Evolutionary conservation across 2,329 filamentous ascomycete species (phyloP).

Genomic region (Colletotrichum shisoi): DNA sequence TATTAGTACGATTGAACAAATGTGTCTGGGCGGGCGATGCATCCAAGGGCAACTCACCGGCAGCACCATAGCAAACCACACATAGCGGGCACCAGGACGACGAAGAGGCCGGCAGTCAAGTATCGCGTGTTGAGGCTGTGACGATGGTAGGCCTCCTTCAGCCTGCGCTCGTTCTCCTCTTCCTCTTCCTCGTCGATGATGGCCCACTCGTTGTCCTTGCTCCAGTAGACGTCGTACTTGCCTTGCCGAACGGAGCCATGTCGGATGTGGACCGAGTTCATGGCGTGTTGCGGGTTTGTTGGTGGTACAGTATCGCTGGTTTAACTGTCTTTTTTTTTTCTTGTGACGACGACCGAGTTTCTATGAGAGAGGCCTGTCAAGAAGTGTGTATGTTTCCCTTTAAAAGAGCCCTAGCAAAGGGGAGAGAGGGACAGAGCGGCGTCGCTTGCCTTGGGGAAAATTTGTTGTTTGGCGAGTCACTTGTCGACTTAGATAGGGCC

Average conservation of each 20-base stretch:
- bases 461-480: slow-evolving; percentile 5
- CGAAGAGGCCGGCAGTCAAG: slow-evolving; percentile 27
- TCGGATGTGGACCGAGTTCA: slow-evolving; percentile 18
- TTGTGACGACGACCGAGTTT: no score
- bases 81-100: slow-evolving; percentile 30
- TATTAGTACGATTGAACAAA: neutral
- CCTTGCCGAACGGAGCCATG: slow-evolving; percentile 20
- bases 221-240: slow-evolving; percentile 23
- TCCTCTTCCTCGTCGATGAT: slow-evolving; percentile 38
- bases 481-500: slow-evolving; percentile 7
- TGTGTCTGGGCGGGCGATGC: neutral
- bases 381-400: neutral
- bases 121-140: slow-evolving; percentile 12
- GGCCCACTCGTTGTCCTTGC: slow-evolving; percentile 38
- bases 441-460: neutral
- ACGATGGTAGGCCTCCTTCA: slow-evolving; percentile 10
- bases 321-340: no score
- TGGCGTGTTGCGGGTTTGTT: neutral
- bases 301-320: neutral
- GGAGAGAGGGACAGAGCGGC: neutral
- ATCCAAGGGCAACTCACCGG: slow-evolving; percentile 4
- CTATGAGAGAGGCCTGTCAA: neutral
- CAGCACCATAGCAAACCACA: slow-evolving; percentile 28
- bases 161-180: slow-evolving; percentile 27
- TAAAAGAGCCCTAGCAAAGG: neutral